Conservation (phyloP, 441 rosid species). For the Biscutella auriculata region DNA sequence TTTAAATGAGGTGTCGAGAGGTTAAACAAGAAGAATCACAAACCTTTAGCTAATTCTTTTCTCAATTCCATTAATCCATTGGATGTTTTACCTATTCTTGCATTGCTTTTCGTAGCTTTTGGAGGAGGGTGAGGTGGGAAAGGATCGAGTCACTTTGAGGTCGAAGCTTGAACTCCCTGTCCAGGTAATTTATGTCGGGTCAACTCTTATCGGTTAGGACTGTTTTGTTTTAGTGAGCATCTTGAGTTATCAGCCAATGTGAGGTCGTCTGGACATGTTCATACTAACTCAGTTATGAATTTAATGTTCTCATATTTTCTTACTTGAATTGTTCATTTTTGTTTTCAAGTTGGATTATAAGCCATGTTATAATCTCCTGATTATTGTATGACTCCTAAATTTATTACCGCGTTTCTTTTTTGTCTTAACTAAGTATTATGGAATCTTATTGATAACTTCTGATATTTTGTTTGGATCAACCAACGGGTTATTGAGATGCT, state of each 20-base stretch:
- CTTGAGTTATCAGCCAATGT: not conserved
- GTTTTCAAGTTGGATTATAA: constrained; percentile 1
- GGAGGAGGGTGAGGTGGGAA: constrained; percentile 96
- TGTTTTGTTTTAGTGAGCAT: not conserved
- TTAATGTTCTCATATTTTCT: not conserved
- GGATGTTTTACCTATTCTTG: not conserved
- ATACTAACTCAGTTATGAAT: not conserved
- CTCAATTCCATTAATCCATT: not conserved
- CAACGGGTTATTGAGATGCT: constrained; percentile 3
- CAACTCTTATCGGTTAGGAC: not conserved
- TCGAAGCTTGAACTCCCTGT: constrained; percentile 98
- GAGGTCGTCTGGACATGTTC: not conserved
- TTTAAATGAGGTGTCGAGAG: not conserved
- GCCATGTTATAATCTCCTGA: not conserved
- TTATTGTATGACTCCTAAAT: not conserved
- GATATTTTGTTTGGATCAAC: constrained; percentile 6
- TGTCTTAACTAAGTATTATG: not conserved
- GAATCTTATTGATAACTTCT: not conserved
- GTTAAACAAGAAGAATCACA: not conserved
- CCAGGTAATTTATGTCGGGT: constrained; percentile 46
- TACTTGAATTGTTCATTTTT: not conserved
- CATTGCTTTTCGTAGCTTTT: constrained; percentile 39
- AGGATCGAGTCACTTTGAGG: constrained; percentile 69
- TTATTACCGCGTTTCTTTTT: not conserved
- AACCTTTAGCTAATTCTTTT: not conserved